Percentiles rank a stretch among this genome's conserved stretches.
phyloP scores from a whole-genome alignment of 345 rosid species.

The Ceriops decandra region DNA sequence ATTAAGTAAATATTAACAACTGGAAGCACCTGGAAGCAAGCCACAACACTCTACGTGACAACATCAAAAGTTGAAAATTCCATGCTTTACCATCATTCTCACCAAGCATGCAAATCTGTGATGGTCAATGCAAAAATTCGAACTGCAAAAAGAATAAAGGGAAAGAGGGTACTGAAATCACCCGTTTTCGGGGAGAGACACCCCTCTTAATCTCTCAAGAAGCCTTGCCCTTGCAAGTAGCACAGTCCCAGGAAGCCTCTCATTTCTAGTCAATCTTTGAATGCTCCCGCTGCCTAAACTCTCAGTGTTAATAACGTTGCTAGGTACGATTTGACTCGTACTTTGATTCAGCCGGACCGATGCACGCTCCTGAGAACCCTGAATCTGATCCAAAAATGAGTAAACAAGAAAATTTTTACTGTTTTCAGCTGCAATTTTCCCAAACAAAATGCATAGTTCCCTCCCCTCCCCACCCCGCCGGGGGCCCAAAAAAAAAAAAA shows the following conservation, averaged over 20 bases:
- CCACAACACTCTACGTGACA: too few relatives aligned
- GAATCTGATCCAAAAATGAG: constrained; percentile 7
- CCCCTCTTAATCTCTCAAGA: constrained; percentile 83
- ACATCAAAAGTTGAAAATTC: too few relatives aligned
- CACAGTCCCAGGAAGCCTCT: constrained; percentile 91
- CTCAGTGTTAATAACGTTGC: constrained; percentile 36
- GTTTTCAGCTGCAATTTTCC: too few relatives aligned
- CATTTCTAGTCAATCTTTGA: constrained; percentile 39
- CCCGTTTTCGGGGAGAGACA: constrained; percentile 64
- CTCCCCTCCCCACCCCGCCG: too few relatives aligned
- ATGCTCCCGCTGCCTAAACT: constrained; percentile 35
- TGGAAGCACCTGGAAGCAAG: too few relatives aligned
- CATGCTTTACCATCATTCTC: too few relatives aligned
- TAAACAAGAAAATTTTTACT: background rate
- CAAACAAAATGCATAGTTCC: too few relatives aligned
- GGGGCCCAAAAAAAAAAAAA: too few relatives aligned
- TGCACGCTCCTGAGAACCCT: constrained; percentile 49
- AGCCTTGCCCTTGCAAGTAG: constrained; percentile 91
- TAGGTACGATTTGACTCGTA: constrained; percentile 32
- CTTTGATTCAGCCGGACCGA: constrained; percentile 37
- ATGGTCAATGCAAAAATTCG: too few relatives aligned
- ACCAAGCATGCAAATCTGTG: too few relatives aligned
- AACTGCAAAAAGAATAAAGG: too few relatives aligned
- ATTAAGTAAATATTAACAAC: too few relatives aligned
- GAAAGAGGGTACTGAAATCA: constrained; percentile 13